phyloP scores from a whole-genome alignment of 2,329 filamentous ascomycete species.

The Penicillium fuscoglaucum region DNA sequence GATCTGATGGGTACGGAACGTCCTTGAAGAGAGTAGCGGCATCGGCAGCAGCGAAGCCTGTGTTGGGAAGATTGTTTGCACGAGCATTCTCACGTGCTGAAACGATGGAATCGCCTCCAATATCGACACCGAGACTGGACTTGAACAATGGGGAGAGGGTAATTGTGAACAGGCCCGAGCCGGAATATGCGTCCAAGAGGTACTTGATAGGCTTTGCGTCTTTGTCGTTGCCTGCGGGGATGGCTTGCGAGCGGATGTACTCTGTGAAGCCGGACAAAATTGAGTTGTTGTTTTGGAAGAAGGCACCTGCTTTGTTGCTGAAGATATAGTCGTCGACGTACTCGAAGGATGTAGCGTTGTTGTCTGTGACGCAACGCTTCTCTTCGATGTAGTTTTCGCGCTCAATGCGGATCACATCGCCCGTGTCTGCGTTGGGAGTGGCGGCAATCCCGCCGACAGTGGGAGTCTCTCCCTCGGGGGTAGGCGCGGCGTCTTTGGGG shows the following conservation, averaged over 20 bases:
- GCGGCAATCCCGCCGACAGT: conserved; percentile 29
- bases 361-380: conserved; percentile 87
- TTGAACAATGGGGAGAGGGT: conserved; percentile 80
- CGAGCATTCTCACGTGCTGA: conserved; percentile 76
- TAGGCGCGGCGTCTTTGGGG: conserved; percentile 26
- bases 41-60: conserved; percentile 85
- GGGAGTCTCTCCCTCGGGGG: conserved; percentile 17
- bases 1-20: conserved; percentile 70
- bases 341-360: conserved; percentile 78
- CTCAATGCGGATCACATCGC: conserved; percentile 56
- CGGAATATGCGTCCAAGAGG: conserved; percentile 96
- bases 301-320: conserved; percentile 86
- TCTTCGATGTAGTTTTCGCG: conserved; percentile 66
- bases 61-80: conserved; percentile 73
- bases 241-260: conserved; percentile 79
- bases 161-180: conserved; percentile 95
- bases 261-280: conserved; percentile 84
- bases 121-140: conserved; percentile 85
- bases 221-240: conserved; percentile 50
- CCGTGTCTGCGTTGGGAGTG: conserved; percentile 33
- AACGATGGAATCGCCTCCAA: conserved; percentile 73
- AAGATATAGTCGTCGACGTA: conserved; percentile 85
- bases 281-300: conserved; percentile 99
- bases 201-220: conserved; percentile 64
- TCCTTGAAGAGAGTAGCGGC: conserved; percentile 78